phyloP scores from a whole-genome alignment of 225 moss, liverwort and hornwort genomes.

The Pseudoscleropodium purum region DNA sequence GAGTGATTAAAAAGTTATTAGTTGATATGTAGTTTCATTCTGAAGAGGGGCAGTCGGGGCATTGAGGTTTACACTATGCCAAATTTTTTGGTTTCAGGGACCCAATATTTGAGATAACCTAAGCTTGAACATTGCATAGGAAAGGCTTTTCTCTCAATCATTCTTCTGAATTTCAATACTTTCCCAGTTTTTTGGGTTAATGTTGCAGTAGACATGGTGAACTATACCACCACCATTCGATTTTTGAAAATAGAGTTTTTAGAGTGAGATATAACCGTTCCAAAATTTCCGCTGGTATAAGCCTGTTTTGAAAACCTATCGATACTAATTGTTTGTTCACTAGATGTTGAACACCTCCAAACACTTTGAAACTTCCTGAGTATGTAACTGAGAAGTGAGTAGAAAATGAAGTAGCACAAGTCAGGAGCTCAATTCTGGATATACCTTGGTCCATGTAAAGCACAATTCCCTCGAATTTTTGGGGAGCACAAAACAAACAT shows the following conservation, averaged over 20 bases:
- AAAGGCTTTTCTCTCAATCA: neutral
- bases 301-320: neutral
- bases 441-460: no score
- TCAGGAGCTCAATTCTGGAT: neutral
- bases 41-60: fast-evolving
- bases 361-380: neutral
- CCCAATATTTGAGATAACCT: neutral
- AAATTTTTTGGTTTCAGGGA: no score
- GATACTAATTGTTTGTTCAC: neutral
- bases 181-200: neutral
- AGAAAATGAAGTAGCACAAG: neutral
- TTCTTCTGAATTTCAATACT: neutral
- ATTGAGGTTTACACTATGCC: neutral
- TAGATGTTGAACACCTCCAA: neutral
- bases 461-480: neutral
- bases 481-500: neutral
- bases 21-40: neutral
- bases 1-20: neutral
- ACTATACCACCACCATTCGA: neutral
- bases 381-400: neutral
- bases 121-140: neutral
- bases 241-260: neutral
- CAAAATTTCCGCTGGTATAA: neutral
- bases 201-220: neutral
- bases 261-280: neutral